Evolutionary conservation across 1,284 basidiomycete species (phyloP), one percentile per base, ranked within the genome.

Genomic region (Ganoderma sp.): DNA sequence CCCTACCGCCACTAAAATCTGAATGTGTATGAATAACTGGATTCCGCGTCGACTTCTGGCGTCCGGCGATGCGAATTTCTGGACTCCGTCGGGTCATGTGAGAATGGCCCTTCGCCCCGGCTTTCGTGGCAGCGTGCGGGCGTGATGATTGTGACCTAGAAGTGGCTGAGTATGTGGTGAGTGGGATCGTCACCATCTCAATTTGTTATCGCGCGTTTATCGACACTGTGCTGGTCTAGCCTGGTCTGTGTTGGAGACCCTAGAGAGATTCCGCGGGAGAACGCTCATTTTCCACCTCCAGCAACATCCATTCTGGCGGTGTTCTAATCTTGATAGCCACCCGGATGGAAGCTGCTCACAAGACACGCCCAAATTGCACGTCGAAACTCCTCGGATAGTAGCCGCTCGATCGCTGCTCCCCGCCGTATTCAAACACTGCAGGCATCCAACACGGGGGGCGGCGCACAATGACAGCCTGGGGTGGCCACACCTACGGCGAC

Each of bases 181-280:
- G 54, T 61, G 39, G 25, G 71, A 72, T 72, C 71, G 71, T 72
- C 71, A 61, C 61, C 45, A 60, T 42, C 69, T 64, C 63, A 14
- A 70, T 65, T 58, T 62, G 69, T 65, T 65, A 41, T 32, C 65
- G 65, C 67, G 69, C 60, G 65, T 72, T 63, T 68, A 69, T 65
- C 63, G 67, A 67, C 63, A 41, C 65, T 56, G 63, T 42, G 43
- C 25, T 28, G 63, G 65, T 60, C 71, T 70, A 56, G 71, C 63
- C 69, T 50, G 52, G 65, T 45, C 63, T 22, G 22, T 52, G 60
- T 63, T 65, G 61, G 69, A 60, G 63, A 22, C 25, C 57, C 54
- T 67, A 64, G 59, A 48, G 67, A 45, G 59, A 32, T 69, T 42
- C 64, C 54, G 34, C 34, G 57, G 43, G 60, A 63, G 19, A 57